Evolutionary conservation across 2,329 filamentous ascomycete species (phyloP), one percentile per base, ranked within the genome.

Genomic region (Calonectria hongkongensis): DNA sequence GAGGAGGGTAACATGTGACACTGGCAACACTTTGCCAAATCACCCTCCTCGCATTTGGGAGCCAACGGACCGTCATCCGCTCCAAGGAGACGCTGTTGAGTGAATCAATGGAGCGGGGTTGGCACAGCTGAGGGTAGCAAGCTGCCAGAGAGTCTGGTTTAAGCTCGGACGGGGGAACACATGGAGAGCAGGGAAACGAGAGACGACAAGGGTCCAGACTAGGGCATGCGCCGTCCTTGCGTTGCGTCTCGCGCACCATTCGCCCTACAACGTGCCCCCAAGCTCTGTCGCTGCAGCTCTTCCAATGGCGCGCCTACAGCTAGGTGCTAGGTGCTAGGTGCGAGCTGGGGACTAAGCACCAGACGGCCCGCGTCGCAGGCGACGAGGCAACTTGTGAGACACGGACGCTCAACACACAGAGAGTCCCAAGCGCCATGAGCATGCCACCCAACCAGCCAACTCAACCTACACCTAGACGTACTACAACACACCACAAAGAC

Each of bases 211-310:
- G 54, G 48, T n/a, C 47, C 21, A 39, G 65, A 58, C 21, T 67
- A 66, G 43, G 65, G 36, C 64, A 47, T 60, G 74, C 73, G 62
- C 74, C 75, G 73, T 80, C 76, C 81, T 79, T 68, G 70, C 75
- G 78, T 81, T 81, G 80, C 79, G 78, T 80, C 75, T 68, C 67
- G 66, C 50, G 39, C 70, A 72, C 69, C 67, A 80, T 81, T 80
- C 79, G 79, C 70, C 68, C 66, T 66, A 25, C 36, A 47, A 45
- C 18, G 63, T 36, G 45, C 36, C 36, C 50, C 51, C 63, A 56
- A 51, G 48, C 48, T 51, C 27, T 51, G 25, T 36, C 9, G 30
- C 51, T 36, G 18, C 30, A 36, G 60, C 41, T 28, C 41, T 50
- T 67, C 65, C 25, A 68, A 50, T 69, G 71, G 71, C 56, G 67